Evolutionary conservation across 2,329 filamentous ascomycete genomes (phyloP).

Genomic region (Colletotrichum euphorbiae): DNA sequence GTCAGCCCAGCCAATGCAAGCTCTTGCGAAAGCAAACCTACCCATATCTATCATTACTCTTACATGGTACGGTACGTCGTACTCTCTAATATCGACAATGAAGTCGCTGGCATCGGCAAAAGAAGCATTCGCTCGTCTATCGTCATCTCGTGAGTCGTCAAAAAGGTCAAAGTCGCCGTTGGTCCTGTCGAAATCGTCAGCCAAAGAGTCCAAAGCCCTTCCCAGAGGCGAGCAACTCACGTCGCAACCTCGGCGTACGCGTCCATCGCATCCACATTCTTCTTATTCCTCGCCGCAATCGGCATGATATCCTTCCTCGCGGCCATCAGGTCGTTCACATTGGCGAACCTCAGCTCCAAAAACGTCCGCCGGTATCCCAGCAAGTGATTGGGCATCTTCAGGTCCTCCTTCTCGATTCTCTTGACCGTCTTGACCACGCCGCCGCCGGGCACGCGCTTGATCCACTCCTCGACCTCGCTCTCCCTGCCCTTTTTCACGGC

Average conservation of each 20-base stretch:
- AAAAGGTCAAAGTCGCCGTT: conserved; percentile 93
- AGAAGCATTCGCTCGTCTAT: conserved; percentile 79
- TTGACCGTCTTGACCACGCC: conserved; percentile 84
- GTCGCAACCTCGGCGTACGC: conserved; percentile 96
- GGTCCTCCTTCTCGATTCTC: conserved; percentile 89
- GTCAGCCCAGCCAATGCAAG: conserved; percentile 41
- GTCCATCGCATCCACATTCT: conserved; percentile 96
- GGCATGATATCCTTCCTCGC: conserved; percentile 87
- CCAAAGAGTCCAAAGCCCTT: background rate
- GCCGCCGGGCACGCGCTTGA: conserved; percentile 79
- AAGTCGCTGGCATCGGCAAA: conserved; percentile 94
- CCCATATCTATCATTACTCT: conserved; percentile 96
- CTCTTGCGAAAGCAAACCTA: conserved; percentile 50
- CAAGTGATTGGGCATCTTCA: conserved; percentile 95
- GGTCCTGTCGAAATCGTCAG: conserved; percentile 60
- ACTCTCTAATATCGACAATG: conserved; percentile 98
- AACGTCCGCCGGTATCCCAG: conserved; percentile 91
- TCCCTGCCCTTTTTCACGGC: conserved; percentile 90
- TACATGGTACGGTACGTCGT: conserved; percentile 99
- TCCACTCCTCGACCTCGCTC: conserved; percentile 96
- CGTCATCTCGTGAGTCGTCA: conserved; percentile 85
- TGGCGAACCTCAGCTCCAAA: conserved; percentile 86
- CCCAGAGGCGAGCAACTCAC: conserved; percentile 60
- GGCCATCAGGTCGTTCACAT: conserved; percentile 87
- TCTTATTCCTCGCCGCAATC: conserved; percentile 95